Percentiles rank a stretch among this genome's conserved stretches.
Conservation (phyloP, 768 basidiomycete genomes). For the Lactarius evosmus region DNA sequence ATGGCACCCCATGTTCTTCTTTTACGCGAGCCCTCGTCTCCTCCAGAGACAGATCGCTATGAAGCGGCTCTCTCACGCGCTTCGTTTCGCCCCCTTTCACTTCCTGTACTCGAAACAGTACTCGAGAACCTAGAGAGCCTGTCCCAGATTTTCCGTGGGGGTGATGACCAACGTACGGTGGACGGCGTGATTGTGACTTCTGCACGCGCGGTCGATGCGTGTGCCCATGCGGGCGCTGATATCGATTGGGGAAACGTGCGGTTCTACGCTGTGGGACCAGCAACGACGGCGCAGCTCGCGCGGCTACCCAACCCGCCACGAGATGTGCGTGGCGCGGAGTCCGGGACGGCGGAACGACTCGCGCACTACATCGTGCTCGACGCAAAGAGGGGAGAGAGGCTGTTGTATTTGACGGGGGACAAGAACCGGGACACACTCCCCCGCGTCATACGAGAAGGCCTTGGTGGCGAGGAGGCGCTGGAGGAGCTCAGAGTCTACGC, state of each 20-base stretch:
- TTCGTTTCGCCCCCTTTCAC: constrained; percentile 54
- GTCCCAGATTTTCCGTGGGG: constrained; percentile 37
- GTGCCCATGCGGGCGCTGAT: constrained; percentile 35
- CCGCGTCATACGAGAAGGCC: constrained; percentile 41
- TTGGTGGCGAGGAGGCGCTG: constrained; percentile 44
- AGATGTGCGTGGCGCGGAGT: constrained; percentile 45
- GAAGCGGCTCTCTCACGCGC: constrained; percentile 45
- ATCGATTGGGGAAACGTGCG: constrained; percentile 53
- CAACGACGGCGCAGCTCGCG: constrained; percentile 47
- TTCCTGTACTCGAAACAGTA: constrained; percentile 70
- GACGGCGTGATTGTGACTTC: constrained; percentile 77
- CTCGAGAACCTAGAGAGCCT: constrained; percentile 50
- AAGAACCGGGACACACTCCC: constrained; percentile 75
- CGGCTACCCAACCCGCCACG: constrained; percentile 33
- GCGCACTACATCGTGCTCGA: constrained; percentile 58
- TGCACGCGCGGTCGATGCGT: constrained; percentile 71
- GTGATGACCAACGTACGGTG: constrained; percentile 29
- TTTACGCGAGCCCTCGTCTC: constrained; percentile 38
- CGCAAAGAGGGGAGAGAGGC: constrained; percentile 33
- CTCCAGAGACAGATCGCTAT: constrained; percentile 53
- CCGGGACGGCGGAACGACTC: constrained; percentile 68
- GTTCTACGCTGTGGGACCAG: constrained; percentile 77
- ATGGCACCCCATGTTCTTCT: constrained; percentile 39
- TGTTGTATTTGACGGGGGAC: constrained; percentile 83
- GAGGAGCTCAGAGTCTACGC: constrained; percentile 63